phyloP scores from a whole-genome alignment of 1,284 basidiomycete species.

The Takashimella koratensis region DNA sequence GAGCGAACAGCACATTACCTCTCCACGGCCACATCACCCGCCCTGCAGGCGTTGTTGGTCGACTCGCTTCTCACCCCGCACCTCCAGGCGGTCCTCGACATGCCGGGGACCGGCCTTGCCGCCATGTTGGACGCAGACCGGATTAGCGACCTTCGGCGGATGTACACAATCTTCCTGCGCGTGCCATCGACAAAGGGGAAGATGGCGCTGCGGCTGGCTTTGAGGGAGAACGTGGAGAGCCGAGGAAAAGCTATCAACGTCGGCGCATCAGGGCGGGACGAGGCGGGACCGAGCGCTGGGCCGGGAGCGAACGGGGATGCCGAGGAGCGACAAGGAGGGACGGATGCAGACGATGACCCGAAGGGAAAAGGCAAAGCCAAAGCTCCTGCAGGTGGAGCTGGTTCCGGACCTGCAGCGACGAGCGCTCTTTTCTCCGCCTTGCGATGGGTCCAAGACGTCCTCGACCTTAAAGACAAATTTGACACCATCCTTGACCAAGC shows the following conservation, averaged over 20 bases:
- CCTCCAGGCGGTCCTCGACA: conserved; percentile 67
- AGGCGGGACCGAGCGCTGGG: conserved; percentile 33
- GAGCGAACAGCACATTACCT: conserved; percentile 87
- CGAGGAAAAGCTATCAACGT: conserved; percentile 80
- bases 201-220: conserved; percentile 60
- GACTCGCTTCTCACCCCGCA: conserved; percentile 74
- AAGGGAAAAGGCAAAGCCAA: conserved; percentile 63
- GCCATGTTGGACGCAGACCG: conserved; percentile 82
- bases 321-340: conserved; percentile 44
- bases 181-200: conserved; percentile 64
- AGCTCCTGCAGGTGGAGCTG: conserved; percentile 23
- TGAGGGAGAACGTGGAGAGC: conserved; percentile 71
- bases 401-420: conserved; percentile 9
- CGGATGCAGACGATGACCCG: conserved; percentile 34
- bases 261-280: conserved; percentile 46
- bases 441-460: conserved; percentile 90
- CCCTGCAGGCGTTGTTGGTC: conserved; percentile 73
- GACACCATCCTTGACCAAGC: conserved; percentile 69
- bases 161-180: conserved; percentile 73
- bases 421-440: conserved; percentile 58
- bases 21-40: conserved; percentile 65
- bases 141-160: conserved; percentile 68
- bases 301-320: conserved; percentile 16
- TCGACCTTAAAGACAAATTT: conserved; percentile 88
- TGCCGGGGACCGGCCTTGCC: conserved; percentile 81